Base-by-base conservation (phyloP, 2,329 filamentous ascomycete species). In the Ceratocystis alfenasii region DNA sequence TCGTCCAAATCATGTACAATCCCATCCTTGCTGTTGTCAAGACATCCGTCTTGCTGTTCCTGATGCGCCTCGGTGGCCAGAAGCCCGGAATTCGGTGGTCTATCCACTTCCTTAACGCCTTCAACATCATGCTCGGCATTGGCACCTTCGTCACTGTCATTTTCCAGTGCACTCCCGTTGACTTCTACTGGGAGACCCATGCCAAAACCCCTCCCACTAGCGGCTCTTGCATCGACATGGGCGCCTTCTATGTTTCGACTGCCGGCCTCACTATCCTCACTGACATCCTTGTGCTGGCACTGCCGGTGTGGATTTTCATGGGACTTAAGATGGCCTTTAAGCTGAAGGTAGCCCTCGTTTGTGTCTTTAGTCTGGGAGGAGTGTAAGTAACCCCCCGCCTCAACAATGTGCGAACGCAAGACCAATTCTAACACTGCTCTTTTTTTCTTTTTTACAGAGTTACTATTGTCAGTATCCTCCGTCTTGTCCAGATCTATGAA, bases 1-100 rank as follows among this genome's bases (percentile, higher is more conserved):
- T 74, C 20, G 74, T 75, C 45, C 74, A 78, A 55, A 70, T 69
- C 41, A 70, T 77, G 1, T 79, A 80, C 71, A 79, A 78, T 63
- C 78, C 78, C 0, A 76, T 79, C 57, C 69, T 80, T 1, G 76
- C 76, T 3, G 72, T 80, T 8, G 74, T 79, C 66, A 80, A 79
- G 69, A 73, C 74, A 1, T 79, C 78, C 0, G 72, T 79, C 20
- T 73, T 80, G 3, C 68, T 79, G n/a, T 78, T 79, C 67, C 72
- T 79, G n/a, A 72, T 77, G 20, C 76, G 76, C 0, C 73, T 79
- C 0, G 74, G 75, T 62, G 70, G 75, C 45, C 71, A 76, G 65
- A 77, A 76, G 66, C 70, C 63, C 33, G 73, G 68, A 25, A 71
- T 77, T 1, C 62, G 64, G 20, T 71, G 72, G 36, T 69, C 71